Evolutionary conservation across 2,329 filamentous ascomycete genomes (phyloP).

Genomic region (Ophioceras dolichostomum): DNA sequence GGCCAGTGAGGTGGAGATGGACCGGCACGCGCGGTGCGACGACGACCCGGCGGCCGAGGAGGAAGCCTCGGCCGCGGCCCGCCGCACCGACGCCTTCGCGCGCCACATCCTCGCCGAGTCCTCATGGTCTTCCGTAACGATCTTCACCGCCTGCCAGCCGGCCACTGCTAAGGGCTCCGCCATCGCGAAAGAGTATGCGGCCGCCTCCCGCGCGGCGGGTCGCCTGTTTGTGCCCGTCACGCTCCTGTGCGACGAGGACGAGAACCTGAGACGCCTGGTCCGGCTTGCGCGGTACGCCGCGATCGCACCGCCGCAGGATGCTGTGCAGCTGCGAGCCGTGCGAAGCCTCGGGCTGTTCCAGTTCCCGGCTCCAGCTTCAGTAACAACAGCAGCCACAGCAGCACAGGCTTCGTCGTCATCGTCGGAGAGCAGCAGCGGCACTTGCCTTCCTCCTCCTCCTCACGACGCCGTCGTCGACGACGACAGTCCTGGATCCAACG

Average conservation of each 20-base stretch:
- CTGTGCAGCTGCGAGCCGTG: neutral
- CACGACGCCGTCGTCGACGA: neutral
- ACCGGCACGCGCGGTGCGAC: slow-evolving; percentile 3
- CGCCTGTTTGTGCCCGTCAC: slow-evolving; percentile 15
- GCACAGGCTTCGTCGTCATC: slow-evolving; percentile 11
- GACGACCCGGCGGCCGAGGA: neutral
- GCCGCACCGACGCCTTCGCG: neutral
- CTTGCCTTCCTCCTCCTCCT: no score
- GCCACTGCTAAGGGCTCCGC: slow-evolving; percentile 12
- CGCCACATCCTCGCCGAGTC: slow-evolving; percentile 9
- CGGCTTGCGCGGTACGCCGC: slow-evolving; percentile 10
- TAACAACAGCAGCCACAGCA: neutral
- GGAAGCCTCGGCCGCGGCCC: neutral
- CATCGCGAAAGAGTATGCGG: slow-evolving; percentile 11
- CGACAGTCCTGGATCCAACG: neutral
- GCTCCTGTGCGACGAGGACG: slow-evolving; percentile 11
- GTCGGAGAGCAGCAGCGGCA: slow-evolving; percentile 11
- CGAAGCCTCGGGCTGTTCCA: slow-evolving; percentile 4
- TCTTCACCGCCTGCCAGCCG: slow-evolving; percentile 16
- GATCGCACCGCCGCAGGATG: neutral
- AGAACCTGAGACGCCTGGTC: slow-evolving; percentile 12
- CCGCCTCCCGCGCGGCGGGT: slow-evolving; percentile 11
- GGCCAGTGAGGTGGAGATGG: slow-evolving; percentile 1
- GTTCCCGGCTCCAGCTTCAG: slow-evolving; percentile 2
- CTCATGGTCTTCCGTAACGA: slow-evolving; percentile 5